phyloP scores from a whole-genome alignment of 148 eudicot genomes.

The Cornus controversa region DNA sequence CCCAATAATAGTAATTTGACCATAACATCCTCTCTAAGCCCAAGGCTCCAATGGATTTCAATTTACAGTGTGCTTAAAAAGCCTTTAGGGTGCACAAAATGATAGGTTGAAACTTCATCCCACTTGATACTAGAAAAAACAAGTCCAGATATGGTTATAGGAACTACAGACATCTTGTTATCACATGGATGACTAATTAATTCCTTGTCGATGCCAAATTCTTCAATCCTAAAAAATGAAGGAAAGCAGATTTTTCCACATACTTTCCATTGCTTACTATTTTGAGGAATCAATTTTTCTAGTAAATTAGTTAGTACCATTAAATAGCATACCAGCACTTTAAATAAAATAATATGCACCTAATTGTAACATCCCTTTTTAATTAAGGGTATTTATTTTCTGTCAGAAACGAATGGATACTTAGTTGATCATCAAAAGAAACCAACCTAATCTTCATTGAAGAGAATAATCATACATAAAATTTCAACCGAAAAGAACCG shows the following conservation, averaged over 20 bases:
- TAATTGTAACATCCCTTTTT: background rate
- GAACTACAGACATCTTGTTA: background rate
- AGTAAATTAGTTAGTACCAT: background rate
- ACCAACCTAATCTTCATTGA: background rate
- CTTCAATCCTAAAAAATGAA: background rate
- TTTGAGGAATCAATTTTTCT: background rate
- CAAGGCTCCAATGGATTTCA: no score
- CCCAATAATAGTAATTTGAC: no score
- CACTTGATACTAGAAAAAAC: background rate
- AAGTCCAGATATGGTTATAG: background rate
- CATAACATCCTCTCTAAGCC: no score
- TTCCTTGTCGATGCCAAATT: background rate
- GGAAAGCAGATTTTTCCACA: background rate
- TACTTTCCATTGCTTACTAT: background rate
- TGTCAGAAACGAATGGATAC: background rate
- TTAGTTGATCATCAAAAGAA: background rate
- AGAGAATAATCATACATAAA: background rate
- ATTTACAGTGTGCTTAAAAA: background rate
- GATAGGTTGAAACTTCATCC: background rate
- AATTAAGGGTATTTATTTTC: background rate
- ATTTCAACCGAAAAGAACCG: background rate
- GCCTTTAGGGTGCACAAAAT: background rate
- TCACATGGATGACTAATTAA: background rate
- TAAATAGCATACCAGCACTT: background rate
- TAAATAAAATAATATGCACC: no score